Evolutionary conservation across 2,329 filamentous ascomycete genomes (phyloP), one percentile per base, ranked within the genome.

Genomic region (Arthroderma sp.): DNA sequence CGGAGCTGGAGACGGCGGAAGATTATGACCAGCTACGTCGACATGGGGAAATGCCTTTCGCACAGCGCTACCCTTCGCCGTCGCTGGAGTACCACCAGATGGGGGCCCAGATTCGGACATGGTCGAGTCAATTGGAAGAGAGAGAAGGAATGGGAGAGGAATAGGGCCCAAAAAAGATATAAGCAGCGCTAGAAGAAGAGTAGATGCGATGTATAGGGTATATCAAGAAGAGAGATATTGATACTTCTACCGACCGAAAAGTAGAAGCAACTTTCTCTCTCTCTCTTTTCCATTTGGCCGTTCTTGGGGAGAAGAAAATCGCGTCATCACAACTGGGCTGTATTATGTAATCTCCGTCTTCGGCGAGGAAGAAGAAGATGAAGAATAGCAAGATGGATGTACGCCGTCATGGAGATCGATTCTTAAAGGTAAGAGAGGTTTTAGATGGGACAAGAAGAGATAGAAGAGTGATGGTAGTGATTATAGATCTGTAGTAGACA

Each of bases 1-100:
- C 1, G 91, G 90, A 23, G 93, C 89, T 1, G 93, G 93, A 6
- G 93, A 96, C 0, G 91, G 91, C 55, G 91, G 91, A 55, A 95
- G 78, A 66, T 91, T 78, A 73, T 94, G 87, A 43, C 89, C 89
- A 66, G 91, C 86, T 59, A 90, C 77, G 70, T 95, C 89, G 62
- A 91, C 77, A 63, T 82, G 79, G 44, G 78, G 71, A 60, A 83
- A 75, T 38, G 74, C 74, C 73, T 81, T 81, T 49, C 58, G 59
- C 17, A 59, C 43, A 31, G 59, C 49, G 43, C 37, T 58, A 11
- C 37, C 52, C 15, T 58, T 58, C 7, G 53, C 58, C 21, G 51
- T 54, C 13, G 28, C 35, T 21, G 51, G 35, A 31, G 39, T 25
- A 43, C 52, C 54, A n/a, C 53, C 35, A 28, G 35, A 31, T 15